Evolutionary conservation across 1,284 basidiomycete species (phyloP), one percentile per base, ranked within the genome.

Genomic region (Meira nashicola): DNA sequence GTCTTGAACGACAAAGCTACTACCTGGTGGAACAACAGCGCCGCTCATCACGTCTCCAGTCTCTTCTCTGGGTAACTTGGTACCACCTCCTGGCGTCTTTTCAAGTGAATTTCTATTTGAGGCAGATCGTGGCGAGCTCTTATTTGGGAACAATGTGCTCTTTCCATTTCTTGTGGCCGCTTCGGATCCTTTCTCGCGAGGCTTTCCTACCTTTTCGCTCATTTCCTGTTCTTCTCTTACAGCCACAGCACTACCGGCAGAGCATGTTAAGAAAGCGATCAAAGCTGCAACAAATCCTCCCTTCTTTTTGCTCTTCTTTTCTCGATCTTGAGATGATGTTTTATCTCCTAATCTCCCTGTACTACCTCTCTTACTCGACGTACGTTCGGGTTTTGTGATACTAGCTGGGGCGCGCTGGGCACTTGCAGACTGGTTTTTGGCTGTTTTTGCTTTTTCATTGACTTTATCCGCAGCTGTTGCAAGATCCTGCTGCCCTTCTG

Each of bases 11-110:
- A 77, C 79, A 38, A 86, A 87, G 15, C 82, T 84, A 61, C 84
- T 85, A 39, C 89, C 88, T 1, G 86, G 86, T 7, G 87, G 82
- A 61, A 85, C 87, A 52, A 88, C 87, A 5, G 86, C 86, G 12
- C 85, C 85, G 2, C 85, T 86, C 19, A 84, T 85, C 56, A 88
- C 80, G 39, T 86, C 86, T 47, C 83, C 85, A 10, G 87, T 87
- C 80, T 87, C 83, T 12, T 82, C 79, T 6, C 61, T 60, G 0
- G 79, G 73, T 37, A 80, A 61, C 19, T 62, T 59, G 2, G 74
- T 73, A 1, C 80, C 80, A 3, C 68, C 72, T 10, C 68, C 66
- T 8, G 68, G 60, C 6, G 57, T 54, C 28, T 46, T 25, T n/a
- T 60, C 58, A 12, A 60, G 37, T 11, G 58, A 60, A 21, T 21